Percentiles rank a stretch among this genome's conserved stretches.
These are phyloP conservation scores for Ceratocystis huliohia DNA, from an alignment of 2,329 filamentous ascomycete species.

Conservation along the genomic window DNA sequence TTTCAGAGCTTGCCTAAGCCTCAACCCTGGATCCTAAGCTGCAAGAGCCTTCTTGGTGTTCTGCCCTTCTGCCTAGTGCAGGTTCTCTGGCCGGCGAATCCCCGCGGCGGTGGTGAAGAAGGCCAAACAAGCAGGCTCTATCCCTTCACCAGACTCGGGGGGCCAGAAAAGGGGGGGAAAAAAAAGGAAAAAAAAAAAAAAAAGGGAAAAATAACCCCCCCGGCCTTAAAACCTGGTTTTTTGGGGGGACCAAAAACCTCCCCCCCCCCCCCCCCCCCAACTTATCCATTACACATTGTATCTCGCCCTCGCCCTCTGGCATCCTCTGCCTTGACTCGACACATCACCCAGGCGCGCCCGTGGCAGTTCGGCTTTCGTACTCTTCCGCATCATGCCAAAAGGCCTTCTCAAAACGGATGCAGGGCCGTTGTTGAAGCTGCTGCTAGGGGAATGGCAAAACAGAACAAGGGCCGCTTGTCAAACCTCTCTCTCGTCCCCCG, in stretches of 20 bases:
- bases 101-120: neutral
- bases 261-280: no score
- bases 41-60: neutral
- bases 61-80: no score
- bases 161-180: neutral
- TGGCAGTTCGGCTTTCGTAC: neutral
- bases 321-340: neutral
- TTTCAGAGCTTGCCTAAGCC: neutral
- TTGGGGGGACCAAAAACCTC: neutral
- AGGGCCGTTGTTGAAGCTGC: neutral
- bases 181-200: neutral
- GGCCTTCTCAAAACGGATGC: neutral
- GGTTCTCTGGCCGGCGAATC: no score
- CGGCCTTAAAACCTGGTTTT: neutral
- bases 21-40: neutral
- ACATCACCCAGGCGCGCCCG: neutral
- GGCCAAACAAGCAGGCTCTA: neutral
- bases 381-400: neutral
- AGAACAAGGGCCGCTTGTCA: neutral
- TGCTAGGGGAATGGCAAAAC: neutral
- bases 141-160: neutral
- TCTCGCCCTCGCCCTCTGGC: no score
- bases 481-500: neutral
- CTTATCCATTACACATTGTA: neutral
- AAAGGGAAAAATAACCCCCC: neutral